Evolutionary conservation across 306 rosid genomes (phyloP), one percentile per base, ranked within the genome.

Genomic region (Cucurbita moschata): DNA sequence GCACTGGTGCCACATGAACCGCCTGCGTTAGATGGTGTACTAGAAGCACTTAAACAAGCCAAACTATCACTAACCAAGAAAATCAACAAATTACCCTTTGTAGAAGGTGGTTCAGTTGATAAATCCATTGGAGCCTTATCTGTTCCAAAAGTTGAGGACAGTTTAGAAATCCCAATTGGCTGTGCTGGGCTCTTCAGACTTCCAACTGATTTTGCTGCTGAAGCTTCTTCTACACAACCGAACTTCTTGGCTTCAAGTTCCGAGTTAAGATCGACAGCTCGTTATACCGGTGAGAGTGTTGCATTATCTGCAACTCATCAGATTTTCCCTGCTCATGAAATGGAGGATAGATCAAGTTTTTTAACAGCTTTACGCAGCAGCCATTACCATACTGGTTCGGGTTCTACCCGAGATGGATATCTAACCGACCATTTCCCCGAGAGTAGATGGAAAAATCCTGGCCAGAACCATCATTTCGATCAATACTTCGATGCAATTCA

Each of bases 11-110:
- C 85, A 77, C 94, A 77, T 50, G 76, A 85, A 49, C 83, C 84
- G 47, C 79, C 86, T 79, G 58, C 67, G 39, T 79, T 90, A 77
- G 75, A 77, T 49, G 84, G 92, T 66, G 87, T 90, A 35, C 89
- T 94, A 71, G 89, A 89, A 58, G 92, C 98, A 26, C 98, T 94
- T 56, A 83, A 86, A 82, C 85, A 89, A 79, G 96, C 97, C 21
- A 94, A 43, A 83, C 57, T 81, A 16, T 85, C 92, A 58, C 80
- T 94, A 5, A 83, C 84, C 67, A 83, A 81, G 77, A 87, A 88
- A 77, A 86, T 94, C 72, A 84, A 51, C 50, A 77, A 75, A 46
- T 59, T 62, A 79, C 89, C 92, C 71, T 78, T 65, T 19, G 82
- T 79, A 35, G 86, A 82, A 46, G 68, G 72, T 46, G 80, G 73